Percentiles rank a stretch among this genome's conserved stretches.
These are phyloP conservation scores for Nicotiana attenuata DNA, from an alignment of 257 asterid species.

Conservation along the genomic window DNA sequence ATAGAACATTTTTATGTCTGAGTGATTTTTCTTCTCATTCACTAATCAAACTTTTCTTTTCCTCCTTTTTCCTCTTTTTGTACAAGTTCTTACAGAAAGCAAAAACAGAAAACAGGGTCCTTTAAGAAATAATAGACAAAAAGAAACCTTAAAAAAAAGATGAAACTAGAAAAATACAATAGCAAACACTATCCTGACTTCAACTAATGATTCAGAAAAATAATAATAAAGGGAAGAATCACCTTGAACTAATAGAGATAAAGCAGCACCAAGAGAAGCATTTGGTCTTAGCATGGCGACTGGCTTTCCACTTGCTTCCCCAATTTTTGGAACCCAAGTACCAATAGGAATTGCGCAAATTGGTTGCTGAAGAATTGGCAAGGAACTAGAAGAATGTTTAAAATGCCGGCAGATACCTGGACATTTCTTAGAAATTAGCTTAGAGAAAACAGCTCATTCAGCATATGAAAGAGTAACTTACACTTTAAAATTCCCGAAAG, in stretches of 20 bases:
- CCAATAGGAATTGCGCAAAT: conserved; percentile 64
- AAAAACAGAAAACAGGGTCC: not conserved
- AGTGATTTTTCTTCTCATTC: not conserved
- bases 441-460: not conserved
- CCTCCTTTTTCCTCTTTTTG: not conserved
- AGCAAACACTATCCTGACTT: not conserved
- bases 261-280: conserved; percentile 64
- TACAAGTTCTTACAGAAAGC: not conserved
- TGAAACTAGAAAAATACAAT: not conserved
- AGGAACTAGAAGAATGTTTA: conserved; percentile 65
- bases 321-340: conserved; percentile 73
- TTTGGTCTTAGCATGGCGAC: conserved; percentile 57
- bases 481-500: conserved; percentile 69
- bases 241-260: conserved; percentile 63
- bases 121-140: not conserved
- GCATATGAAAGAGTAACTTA: conserved; percentile 26
- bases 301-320: conserved; percentile 58
- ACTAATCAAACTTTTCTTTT: not conserved
- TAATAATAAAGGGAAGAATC: conserved; percentile 9
- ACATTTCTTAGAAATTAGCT: conserved; percentile 17
- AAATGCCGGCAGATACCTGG: conserved; percentile 72
- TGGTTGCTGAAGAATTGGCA: conserved; percentile 75
- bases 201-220: not conserved
- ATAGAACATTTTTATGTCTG: not conserved
- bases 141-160: not conserved